These are phyloP conservation scores for Vittaforma corneae DNA, from an alignment of 371 early-diverging fungal genomes.

Conservation along the genomic window DNA sequence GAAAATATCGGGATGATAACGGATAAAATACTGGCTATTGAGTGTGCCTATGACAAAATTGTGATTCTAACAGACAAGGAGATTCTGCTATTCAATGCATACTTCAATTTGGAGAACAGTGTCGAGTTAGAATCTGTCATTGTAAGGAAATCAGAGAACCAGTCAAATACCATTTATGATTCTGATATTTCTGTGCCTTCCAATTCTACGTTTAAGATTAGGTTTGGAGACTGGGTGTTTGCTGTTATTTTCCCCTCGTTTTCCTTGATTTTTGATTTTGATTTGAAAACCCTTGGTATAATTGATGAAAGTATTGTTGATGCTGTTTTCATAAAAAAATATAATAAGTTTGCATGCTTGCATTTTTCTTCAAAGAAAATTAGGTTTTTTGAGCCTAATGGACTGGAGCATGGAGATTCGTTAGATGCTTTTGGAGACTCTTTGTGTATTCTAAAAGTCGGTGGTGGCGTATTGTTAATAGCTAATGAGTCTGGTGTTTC, in stretches of 20 bases:
- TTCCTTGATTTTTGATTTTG: neutral
- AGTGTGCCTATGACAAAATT: neutral
- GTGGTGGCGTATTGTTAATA: neutral
- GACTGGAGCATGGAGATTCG: constrained; percentile 6
- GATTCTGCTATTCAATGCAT: constrained; percentile 10
- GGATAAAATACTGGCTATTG: neutral
- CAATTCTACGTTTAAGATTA: too few species aligned
- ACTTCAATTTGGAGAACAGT: constrained; percentile 1
- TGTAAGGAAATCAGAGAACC: too few species aligned
- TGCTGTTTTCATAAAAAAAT: neutral
- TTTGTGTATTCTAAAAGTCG: neutral
- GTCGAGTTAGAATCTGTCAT: neutral
- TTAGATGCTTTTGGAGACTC: neutral
- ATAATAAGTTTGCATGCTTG: constrained; percentile 6
- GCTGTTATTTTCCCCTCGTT: too few species aligned
- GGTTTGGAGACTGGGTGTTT: too few species aligned
- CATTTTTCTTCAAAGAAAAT: neutral
- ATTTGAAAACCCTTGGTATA: neutral
- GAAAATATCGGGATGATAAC: neutral
- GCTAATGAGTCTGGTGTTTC: neutral
- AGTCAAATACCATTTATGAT: too few species aligned
- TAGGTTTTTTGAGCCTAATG: constrained; percentile 7
- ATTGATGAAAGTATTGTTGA: constrained; percentile 1
- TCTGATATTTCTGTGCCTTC: too few species aligned
- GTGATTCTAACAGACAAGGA: constrained; percentile 9